Percentiles rank a stretch among this genome's conserved stretches.
phyloP scores from a whole-genome alignment of 2,329 filamentous ascomycete species.

The Septoria petroselini region DNA sequence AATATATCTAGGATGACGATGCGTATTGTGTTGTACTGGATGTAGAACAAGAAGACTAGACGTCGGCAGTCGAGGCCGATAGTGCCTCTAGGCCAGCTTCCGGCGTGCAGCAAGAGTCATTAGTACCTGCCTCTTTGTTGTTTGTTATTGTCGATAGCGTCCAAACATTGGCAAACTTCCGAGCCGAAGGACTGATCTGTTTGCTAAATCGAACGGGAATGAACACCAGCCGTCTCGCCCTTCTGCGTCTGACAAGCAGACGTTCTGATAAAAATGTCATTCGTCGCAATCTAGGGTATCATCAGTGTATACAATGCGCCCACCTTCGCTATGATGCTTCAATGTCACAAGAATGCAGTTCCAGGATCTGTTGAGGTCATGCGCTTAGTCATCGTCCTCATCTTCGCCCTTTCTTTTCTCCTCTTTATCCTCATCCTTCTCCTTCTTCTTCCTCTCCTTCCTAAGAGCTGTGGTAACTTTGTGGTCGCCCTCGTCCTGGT shows the following conservation, averaged over 20 bases:
- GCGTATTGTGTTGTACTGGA: background rate
- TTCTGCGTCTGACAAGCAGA: constrained; percentile 1
- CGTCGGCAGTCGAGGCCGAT: too few species aligned
- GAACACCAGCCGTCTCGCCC: background rate
- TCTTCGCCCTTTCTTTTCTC: constrained; percentile 57
- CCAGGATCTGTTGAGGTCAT: constrained; percentile 1
- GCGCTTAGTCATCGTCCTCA: constrained; percentile 38
- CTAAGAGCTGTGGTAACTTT: constrained; percentile 41
- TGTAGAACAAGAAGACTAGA: too few species aligned
- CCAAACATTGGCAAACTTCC: too few species aligned
- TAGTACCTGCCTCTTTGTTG: too few species aligned
- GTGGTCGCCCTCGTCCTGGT: constrained; percentile 33
- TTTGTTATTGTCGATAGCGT: too few species aligned
- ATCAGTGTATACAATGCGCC: background rate
- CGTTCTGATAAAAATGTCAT: background rate
- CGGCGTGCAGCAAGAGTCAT: too few species aligned
- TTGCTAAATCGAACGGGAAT: too few species aligned
- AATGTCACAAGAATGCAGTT: background rate
- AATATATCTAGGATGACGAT: background rate
- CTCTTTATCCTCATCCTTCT: constrained; percentile 40
- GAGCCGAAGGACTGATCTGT: too few species aligned
- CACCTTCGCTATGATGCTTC: constrained; percentile 4
- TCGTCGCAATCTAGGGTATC: constrained; percentile 11
- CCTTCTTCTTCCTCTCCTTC: constrained; percentile 53
- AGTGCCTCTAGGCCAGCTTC: too few species aligned